phyloP scores from a whole-genome alignment of 2,329 filamentous ascomycete genomes.

The Lecanicillium sp. region DNA sequence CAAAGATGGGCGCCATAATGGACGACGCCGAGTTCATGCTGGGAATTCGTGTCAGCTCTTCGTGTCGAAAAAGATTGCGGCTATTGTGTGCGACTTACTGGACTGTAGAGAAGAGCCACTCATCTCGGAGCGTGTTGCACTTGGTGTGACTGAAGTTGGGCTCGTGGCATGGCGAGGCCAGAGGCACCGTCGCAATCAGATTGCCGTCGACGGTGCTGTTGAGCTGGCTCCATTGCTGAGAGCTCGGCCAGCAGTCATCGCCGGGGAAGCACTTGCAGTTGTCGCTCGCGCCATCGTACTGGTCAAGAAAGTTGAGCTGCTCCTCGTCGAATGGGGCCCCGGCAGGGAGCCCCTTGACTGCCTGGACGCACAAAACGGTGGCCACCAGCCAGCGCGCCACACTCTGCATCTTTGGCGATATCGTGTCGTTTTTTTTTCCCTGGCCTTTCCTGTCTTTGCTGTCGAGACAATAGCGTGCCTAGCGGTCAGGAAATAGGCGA shows the following conservation, averaged over 20 bases:
- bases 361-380: too few relatives aligned
- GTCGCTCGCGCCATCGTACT: too few relatives aligned
- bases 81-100: slow-evolving; percentile 28
- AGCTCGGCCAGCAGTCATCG: slow-evolving; percentile 1
- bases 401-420: too few relatives aligned
- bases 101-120: slow-evolving; percentile 26
- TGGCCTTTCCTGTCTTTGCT: too few relatives aligned
- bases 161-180: slow-evolving; percentile 45
- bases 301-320: too few relatives aligned
- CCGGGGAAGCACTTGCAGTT: neutral
- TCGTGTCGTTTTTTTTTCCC: too few relatives aligned
- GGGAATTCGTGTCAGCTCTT: neutral
- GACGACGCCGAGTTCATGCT: slow-evolving; percentile 16
- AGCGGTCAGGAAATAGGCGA: too few relatives aligned
- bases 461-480: too few relatives aligned
- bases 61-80: neutral
- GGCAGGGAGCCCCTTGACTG: too few relatives aligned
- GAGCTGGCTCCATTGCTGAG: neutral
- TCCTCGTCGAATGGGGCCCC: too few relatives aligned
- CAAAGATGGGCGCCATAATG: slow-evolving; percentile 28
- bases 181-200: slow-evolving; percentile 44
- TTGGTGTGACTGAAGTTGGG: slow-evolving; percentile 33
- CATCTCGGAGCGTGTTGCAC: slow-evolving; percentile 31
- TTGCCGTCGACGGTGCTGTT: slow-evolving; percentile 24
- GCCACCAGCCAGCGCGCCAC: too few relatives aligned